phyloP scores from a whole-genome alignment of 2,329 filamentous ascomycete genomes.

The Ascochyta viciae-villosae region DNA sequence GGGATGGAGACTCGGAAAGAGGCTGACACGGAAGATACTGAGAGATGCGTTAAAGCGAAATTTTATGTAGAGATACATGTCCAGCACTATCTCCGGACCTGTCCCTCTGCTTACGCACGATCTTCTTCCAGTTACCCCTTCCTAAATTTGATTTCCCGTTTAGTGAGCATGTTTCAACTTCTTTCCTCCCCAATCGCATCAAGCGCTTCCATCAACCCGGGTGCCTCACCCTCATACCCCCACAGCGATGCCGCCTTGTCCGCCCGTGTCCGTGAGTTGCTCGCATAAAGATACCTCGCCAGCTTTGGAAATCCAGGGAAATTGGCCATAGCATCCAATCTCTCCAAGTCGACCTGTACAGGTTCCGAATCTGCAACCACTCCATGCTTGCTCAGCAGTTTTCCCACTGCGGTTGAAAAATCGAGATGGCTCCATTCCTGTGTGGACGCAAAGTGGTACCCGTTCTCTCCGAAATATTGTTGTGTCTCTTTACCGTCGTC shows the following conservation, averaged over 20 bases:
- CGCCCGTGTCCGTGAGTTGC: conserved; percentile 65
- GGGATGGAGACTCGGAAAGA: too few species aligned
- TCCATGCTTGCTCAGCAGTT: conserved; percentile 35
- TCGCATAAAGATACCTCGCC: conserved; percentile 46
- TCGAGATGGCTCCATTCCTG: conserved; percentile 45
- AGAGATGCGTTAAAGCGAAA: too few species aligned
- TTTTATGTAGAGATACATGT: too few species aligned
- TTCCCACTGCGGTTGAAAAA: conserved; percentile 32
- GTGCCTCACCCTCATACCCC: conserved; percentile 62
- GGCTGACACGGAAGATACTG: too few species aligned
- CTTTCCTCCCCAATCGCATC: conserved; percentile 7
- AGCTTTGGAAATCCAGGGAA: conserved; percentile 28
- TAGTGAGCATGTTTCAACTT: too few species aligned
- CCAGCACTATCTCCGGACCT: too few species aligned
- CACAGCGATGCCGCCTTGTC: conserved; percentile 61
- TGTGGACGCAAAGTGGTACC: conserved; percentile 57
- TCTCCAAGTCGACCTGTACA: conserved; percentile 28
- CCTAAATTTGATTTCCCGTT: too few species aligned
- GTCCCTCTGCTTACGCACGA: too few species aligned
- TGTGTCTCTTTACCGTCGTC: conserved; percentile 47
- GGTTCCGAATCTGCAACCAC: conserved; percentile 33
- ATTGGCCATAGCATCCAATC: conserved; percentile 37
- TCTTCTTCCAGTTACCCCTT: too few species aligned
- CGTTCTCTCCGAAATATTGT: conserved; percentile 59
- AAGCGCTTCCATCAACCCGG: conserved; percentile 56